Evolutionary conservation across 495 filamentous ascomycete species (phyloP).

Genomic region (Daldinia vernicosa): DNA sequence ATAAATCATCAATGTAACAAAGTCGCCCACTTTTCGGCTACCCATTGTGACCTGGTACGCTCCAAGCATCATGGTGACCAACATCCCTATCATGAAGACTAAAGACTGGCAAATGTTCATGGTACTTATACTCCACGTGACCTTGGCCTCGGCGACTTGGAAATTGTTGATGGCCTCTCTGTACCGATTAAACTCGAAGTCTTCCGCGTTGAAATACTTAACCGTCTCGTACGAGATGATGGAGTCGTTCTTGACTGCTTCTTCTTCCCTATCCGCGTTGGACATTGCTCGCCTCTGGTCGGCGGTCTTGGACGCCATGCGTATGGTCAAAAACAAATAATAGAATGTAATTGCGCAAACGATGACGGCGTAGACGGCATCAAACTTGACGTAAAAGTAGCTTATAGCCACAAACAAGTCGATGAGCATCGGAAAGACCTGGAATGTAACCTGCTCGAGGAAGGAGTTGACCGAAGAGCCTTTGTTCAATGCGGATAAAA

Average conservation of each 20-base stretch:
- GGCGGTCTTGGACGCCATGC: conserved; percentile 92
- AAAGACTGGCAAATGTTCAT: conserved; percentile 96
- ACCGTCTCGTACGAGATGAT: conserved; percentile 98
- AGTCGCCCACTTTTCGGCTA: conserved; percentile 75
- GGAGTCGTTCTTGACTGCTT: conserved; percentile 97
- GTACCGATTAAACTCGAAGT: conserved; percentile 84
- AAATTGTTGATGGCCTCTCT: conserved; percentile 75
- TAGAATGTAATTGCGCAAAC: conserved; percentile 92
- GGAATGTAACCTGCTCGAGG: conserved; percentile 93
- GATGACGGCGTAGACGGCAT: conserved; percentile 91
- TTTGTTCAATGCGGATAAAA: conserved; percentile 93
- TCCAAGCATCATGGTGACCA: conserved; percentile 83
- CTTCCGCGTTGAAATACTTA: conserved; percentile 98
- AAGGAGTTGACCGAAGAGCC: conserved; percentile 97
- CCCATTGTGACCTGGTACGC: conserved; percentile 87
- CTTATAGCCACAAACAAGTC: conserved; percentile 87
- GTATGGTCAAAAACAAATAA: conserved; percentile 94
- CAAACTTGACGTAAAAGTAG: conserved; percentile 82
- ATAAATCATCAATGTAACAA: conserved; percentile 84
- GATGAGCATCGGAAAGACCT: conserved; percentile 92
- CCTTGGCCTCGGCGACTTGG: conserved; percentile 87
- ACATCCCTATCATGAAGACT: conserved; percentile 89
- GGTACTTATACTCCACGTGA: conserved; percentile 84
- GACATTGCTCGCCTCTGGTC: conserved; percentile 92
- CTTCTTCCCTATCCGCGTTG: conserved; percentile 91